Evolutionary conservation across 352 stramenopile species (phyloP), one percentile per base, ranked within the genome.

Genomic region (Phytopythium montanum): DNA sequence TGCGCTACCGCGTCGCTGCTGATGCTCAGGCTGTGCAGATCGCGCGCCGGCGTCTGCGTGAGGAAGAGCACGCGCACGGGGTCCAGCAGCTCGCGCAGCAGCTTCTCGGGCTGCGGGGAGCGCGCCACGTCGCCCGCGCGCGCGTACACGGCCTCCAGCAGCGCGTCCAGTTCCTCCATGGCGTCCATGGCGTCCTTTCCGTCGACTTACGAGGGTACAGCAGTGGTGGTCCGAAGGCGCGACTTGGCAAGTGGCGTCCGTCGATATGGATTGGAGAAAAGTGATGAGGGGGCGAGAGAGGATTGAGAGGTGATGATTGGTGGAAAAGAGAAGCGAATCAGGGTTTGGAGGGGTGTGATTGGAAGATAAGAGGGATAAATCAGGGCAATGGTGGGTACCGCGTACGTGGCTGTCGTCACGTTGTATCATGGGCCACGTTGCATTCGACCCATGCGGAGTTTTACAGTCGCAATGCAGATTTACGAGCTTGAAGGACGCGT

Each of bases 151-250:
- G 55, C 44, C 52, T 72, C 81, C 5, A 94, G 70, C 25, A 90
- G 68, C 58, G 64, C 78, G 59, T 92, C 81, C 29, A 90, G 38
- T 61, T 85, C 75, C 59, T 81, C 75, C 64, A 92, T 76, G 33
- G 41, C 33, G 33, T 45, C 28, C 50, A 56, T 45, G 31, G 31
- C 31, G 31, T 36, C 31, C 31, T 6, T 36, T n/a, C n/a, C n/a
- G n/a, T n/a, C n/a, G n/a, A n/a, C n/a, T 10, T 36, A 36, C 31
- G 29, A 10, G 31, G n/a, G n/a, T n/a, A n/a, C n/a, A n/a, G n/a
- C n/a, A n/a, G 19, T 49, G 42, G 42, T 12, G 44, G 44, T 51
- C 44, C 23, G 44, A 18, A 10, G 44, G 44, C 19, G 41, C 44
- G 44, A 12, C 44, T 51, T 51, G 44, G 44, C 5, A 51, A 51